Percentiles rank a stretch among this genome's conserved stretches.
Evolutionary conservation across 805 yeast species (phyloP).

Genomic region (Lipomyces chichibuensis): DNA sequence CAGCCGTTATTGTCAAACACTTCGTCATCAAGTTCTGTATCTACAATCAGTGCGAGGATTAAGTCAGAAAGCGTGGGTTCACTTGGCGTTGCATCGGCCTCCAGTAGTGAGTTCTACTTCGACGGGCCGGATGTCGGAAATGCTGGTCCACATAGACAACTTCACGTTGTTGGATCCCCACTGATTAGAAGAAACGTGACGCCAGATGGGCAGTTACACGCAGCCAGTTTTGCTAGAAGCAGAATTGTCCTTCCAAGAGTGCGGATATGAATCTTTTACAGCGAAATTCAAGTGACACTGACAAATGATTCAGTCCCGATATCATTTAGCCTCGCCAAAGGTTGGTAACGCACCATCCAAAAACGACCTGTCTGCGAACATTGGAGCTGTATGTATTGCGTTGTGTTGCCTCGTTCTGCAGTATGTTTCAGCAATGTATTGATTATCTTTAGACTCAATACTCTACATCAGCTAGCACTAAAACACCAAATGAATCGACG

Average conservation of each 20-base stretch:
- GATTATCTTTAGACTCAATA: not conserved
- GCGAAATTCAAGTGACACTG: not conserved
- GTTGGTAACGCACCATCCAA: not conserved
- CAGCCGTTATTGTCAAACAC: slow-evolving; percentile 22
- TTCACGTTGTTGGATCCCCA: not conserved
- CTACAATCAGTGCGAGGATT: slow-evolving; percentile 4
- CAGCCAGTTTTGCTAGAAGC: not conserved
- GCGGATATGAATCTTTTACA: not conserved
- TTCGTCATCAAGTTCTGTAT: slow-evolving; percentile 13
- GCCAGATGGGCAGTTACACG: not conserved
- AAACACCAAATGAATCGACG: not conserved
- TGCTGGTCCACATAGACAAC: not conserved
- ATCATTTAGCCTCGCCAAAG: not conserved
- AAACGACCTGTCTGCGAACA: not conserved
- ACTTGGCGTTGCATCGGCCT: not conserved
- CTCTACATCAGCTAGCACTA: not conserved
- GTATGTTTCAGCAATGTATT: not conserved
- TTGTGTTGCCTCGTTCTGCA: not conserved
- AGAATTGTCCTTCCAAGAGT: not conserved
- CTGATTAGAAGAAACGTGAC: not conserved
- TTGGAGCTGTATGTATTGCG: not conserved
- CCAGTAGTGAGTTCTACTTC: not conserved
- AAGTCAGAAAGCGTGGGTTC: slow-evolving; percentile 9
- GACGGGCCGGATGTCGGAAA: not conserved
- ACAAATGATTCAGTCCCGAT: not conserved